Evolutionary conservation across 2,329 filamentous ascomycete genomes (phyloP), one percentile per base, ranked within the genome.

Genomic region (Exophiala oligosperma): DNA sequence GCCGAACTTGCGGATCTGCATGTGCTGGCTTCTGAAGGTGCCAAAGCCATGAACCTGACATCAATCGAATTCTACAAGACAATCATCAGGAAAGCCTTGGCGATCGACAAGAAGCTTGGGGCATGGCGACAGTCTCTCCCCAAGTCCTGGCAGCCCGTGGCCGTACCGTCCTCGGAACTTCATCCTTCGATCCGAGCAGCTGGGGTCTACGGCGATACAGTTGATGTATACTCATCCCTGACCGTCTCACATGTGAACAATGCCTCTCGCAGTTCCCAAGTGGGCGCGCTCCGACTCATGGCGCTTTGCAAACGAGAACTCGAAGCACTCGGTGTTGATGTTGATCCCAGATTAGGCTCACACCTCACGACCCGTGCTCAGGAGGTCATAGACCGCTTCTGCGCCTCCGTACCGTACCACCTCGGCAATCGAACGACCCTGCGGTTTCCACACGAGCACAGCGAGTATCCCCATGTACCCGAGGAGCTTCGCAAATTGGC

Each of bases 351-450:
- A n/a, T 21, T 60, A 26, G 48, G 49, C 6, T 11, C 46, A 14
- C 32, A 61, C 23, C 8, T 64, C 28, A 41, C 56, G 17, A 28
- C 57, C 12, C 59, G 44, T 14, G 53, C 64, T 24, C 67, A 68
- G 51, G 57, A 59, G 24, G 52, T 68, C 24, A 60, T 62, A 4
- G 66, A 68, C 28, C 53, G 50, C 26, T 57, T 66, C 51, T 68
- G 67, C 49, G 59, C 66, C 7, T 67, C 64, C 41, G 54, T 68
- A 9, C 67, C 67, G 3, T 68, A 64, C 50, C 66, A 64, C 29
- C 54, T 68, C 9, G 67, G 66, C 14, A 67, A 66, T 57, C 57
- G 67, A 52, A 63, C 57, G 11, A 62, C 44, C 9, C 26, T 61
- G 2, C 24, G 55, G 1, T 57, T 56, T 11, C 61, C 61, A 9